Percentiles rank a stretch among this genome's conserved stretches.
These are phyloP conservation scores for Gardenia jasminoides DNA, from an alignment of 257 asterid genomes.

Conservation along the genomic window DNA sequence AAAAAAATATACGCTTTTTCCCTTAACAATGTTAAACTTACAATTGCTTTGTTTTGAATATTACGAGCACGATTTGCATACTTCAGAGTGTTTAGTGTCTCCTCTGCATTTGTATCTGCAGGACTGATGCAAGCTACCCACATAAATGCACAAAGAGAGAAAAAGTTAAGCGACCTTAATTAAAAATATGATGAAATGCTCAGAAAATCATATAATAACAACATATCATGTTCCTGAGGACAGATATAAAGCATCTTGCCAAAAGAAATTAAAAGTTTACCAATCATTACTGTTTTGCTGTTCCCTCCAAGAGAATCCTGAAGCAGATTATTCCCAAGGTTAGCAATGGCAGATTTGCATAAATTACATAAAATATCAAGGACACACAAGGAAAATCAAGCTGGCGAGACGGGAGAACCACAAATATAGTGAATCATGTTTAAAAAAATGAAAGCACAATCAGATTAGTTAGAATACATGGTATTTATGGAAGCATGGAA, in stretches of 20 bases:
- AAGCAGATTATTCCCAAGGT: slow-evolving; percentile 21
- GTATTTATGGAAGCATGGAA: not conserved
- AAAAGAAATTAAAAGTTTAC: slow-evolving; percentile 36
- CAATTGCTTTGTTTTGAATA: slow-evolving; percentile 93
- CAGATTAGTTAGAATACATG: not conserved
- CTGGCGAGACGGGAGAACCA: not conserved
- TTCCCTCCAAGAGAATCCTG: slow-evolving; percentile 99
- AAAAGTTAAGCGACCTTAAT: not conserved
- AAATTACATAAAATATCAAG: not conserved
- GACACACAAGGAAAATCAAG: not conserved
- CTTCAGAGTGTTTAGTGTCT: slow-evolving; percentile 84
- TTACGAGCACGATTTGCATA: slow-evolving; percentile 95
- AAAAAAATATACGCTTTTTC: not conserved
- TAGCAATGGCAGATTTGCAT: slow-evolving; percentile 7
- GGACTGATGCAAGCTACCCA: slow-evolving; percentile 87
- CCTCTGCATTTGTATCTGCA: slow-evolving; percentile 95
- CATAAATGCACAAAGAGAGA: slow-evolving; percentile 4
- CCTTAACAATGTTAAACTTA: slow-evolving; percentile 32
- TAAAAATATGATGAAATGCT: not conserved
- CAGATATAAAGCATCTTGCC: not conserved
- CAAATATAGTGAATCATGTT: not conserved
- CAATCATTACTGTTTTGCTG: slow-evolving; percentile 97
- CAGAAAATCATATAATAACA: not conserved
- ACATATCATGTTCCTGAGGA: not conserved
- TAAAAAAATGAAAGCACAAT: not conserved